Evolutionary conservation across 176 grass and related monocot genomes (phyloP), one percentile per base, ranked within the genome.

Genomic region (Paspalum vaginatum): DNA sequence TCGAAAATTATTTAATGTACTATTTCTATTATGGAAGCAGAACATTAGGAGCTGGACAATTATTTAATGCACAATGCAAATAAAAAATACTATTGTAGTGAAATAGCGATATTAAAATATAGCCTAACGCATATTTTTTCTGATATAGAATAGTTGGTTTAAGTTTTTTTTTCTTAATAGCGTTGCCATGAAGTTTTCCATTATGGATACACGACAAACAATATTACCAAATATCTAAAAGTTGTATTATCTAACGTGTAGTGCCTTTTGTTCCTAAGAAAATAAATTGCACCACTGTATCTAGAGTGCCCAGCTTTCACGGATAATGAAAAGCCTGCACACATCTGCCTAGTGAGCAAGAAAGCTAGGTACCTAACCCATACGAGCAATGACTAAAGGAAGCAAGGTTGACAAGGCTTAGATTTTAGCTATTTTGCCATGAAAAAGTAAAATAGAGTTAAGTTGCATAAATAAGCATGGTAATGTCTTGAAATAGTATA

Each of bases 151-250:
- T 32, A 32, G 32, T 32, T 32, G 32, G 32, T 32, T 32, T 32
- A 32, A 32, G 32, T 16, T 15, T 6, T 48, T 42, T 8, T 22
- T 26, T n/a, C n/a, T n/a, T n/a, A n/a, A 6, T 48, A 21, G 22
- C 44, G 15, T 69, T n/a, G 43, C 11, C 43, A 69, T 12, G 42
- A 25, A 48, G 66, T 69, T 69, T 69, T 11, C 11, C 18, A 21
- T 39, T 14, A 64, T 39, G 8, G 27, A 9, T 46, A 64, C 38
- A 7, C 39, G 26, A 38, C 25, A 63, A 63, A 39, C 27, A 61
- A 88, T 9, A 16, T 72, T 61, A 64, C 21, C 7, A 53, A 63
- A 32, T 46, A 65, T 70, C 53, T 37, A 46, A 61, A 69, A 75
- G 32, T 0, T 46, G 18, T 57, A 57, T 53, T 40, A 55, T 74